These are phyloP conservation scores for Cryomyces antarcticus DNA, from an alignment of 495 filamentous ascomycete species.

Conservation along the genomic window DNA sequence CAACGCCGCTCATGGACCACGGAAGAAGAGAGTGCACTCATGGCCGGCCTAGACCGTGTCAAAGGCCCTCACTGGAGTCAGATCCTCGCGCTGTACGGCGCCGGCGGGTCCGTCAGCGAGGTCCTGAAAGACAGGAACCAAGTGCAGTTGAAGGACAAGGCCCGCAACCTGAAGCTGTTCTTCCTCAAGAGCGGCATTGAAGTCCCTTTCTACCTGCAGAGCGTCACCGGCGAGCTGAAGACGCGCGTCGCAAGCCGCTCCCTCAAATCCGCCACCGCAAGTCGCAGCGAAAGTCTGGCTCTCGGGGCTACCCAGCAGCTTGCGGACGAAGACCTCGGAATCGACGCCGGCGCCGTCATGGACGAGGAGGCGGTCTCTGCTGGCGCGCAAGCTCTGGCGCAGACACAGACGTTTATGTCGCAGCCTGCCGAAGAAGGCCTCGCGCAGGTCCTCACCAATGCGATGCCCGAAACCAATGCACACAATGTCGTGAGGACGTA, in stretches of 20 bases:
- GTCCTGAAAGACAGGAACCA: slow-evolving; percentile 84
- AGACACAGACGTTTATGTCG: too few relatives aligned
- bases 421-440: too few relatives aligned
- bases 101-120: slow-evolving; percentile 62
- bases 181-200: slow-evolving; percentile 88
- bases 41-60: slow-evolving; percentile 79
- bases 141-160: slow-evolving; percentile 91
- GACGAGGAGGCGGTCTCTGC: too few relatives aligned
- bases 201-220: slow-evolving; percentile 77
- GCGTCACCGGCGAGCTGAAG: slow-evolving; percentile 84
- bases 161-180: slow-evolving; percentile 82
- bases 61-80: slow-evolving; percentile 93
- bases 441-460: too few relatives aligned
- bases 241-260: slow-evolving; percentile 33
- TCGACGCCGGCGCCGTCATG: too few relatives aligned
- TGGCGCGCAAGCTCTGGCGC: too few relatives aligned
- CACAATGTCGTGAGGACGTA: too few relatives aligned
- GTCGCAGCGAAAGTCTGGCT: too few relatives aligned
- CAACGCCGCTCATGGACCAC: slow-evolving; percentile 76
- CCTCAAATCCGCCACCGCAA: too few relatives aligned
- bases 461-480: too few relatives aligned
- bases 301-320: too few relatives aligned
- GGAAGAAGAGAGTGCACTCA: slow-evolving; percentile 80
- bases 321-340: too few relatives aligned
- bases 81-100: slow-evolving; percentile 74